phyloP scores from a whole-genome alignment of 148 eudicot genomes.

The Chenopodium formosanum region DNA sequence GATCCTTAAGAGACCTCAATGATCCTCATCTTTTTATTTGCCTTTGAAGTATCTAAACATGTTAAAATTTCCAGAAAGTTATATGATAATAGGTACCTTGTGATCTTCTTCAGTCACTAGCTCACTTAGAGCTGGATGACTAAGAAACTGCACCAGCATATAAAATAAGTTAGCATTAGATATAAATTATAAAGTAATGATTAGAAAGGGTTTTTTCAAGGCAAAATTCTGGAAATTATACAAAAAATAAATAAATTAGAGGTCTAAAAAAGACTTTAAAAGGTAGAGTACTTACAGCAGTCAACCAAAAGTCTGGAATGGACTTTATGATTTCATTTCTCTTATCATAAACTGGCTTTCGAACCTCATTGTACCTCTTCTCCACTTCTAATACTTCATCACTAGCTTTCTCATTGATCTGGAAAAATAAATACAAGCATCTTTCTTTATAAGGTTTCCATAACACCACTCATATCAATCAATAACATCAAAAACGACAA shows the following conservation, averaged over 20 bases:
- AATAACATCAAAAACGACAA: not conserved
- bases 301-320: conserved; percentile 94
- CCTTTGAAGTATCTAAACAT: not conserved
- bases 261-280: not conserved
- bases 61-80: not conserved
- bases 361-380: conserved; percentile 78
- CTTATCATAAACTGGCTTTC: conserved; percentile 87
- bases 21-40: not conserved
- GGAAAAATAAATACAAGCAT: conserved; percentile 15
- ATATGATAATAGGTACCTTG: conserved; percentile 46
- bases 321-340: conserved; percentile 65
- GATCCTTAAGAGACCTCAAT: not conserved
- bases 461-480: not conserved
- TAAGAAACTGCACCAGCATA: conserved; percentile 63
- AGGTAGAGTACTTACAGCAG: conserved; percentile 61
- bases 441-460: not conserved
- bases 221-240: not conserved
- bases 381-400: conserved; percentile 89
- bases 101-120: conserved; percentile 83
- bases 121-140: conserved; percentile 88
- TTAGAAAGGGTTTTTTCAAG: not conserved
- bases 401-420: conserved; percentile 92
- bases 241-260: not conserved
- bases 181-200: not conserved
- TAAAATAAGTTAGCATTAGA: not conserved